Evolutionary conservation across 495 filamentous ascomycete species (phyloP), one percentile per base, ranked within the genome.

Genomic region (Annulohypoxylon moriforme): DNA sequence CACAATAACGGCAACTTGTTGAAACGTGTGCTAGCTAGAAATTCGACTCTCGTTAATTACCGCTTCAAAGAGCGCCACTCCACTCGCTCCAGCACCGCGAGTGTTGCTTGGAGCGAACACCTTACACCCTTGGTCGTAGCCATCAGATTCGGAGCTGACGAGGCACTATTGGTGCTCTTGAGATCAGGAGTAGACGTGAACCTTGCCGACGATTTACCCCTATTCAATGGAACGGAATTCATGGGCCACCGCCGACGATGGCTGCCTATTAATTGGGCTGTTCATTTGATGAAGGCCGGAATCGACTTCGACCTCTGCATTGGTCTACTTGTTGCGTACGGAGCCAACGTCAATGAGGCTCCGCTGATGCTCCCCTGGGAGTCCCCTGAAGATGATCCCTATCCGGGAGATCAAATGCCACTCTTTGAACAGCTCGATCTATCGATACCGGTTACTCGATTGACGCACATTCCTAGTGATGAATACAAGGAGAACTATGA

Each of bases 251-350:
- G 2, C 0, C 16, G 9, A 4, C 42, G 2, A 1, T 64, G 63
- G 64, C 20, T 5, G 24, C 69, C 69, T 3, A 58, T 72, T 18
- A 42, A 72, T 3, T 68, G 59, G 58, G 64, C 58, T 4, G 27
- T 34, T 1, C 11, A 8, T 7, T 0, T 27, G 10, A 3, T 46
- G 10, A 18, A 16, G 1, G 9, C n/a, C 10, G 36, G 20, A 13
- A n/a, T 14, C 4, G 36, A 49, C 18, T 67, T 62, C 10, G 49
- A 63, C 6, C 3, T 13, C 3, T 27, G 27, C 4, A n/a, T 72
- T n/a, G 0, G 46, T 7, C 52, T 60, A 4, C 53, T 72, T 0
- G 0, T 44, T 1, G 18, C 42, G 1, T 16, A 55, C 18, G 64
- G 64, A 2, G 64, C 64, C 2, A 25, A 67, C 16, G n/a, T 67